Evolutionary conservation across 1,284 basidiomycete species (phyloP).

Genomic region (Puccinia hordei): DNA sequence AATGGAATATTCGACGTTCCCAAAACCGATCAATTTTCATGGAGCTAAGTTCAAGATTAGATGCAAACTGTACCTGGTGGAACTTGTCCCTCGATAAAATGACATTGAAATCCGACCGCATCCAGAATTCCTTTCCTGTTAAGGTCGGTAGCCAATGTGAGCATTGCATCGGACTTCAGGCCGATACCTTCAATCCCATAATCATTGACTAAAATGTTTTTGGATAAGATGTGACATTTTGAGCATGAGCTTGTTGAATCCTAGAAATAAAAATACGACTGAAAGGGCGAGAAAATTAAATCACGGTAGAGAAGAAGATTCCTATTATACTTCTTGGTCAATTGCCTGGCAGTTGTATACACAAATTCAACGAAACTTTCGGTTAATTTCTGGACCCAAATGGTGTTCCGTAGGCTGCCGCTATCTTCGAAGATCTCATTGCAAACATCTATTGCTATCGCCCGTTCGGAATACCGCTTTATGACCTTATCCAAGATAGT

Average conservation of each 20-base stretch:
- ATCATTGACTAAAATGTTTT: constrained; percentile 24
- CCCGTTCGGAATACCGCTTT: background rate
- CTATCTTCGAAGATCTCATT: constrained; percentile 17
- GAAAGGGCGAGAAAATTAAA: background rate
- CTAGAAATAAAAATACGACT: background rate
- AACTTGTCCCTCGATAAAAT: constrained; percentile 17
- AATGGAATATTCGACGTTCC: no score
- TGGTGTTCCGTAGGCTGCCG: background rate
- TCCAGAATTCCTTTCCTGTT: constrained; percentile 19
- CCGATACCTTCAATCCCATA: background rate
- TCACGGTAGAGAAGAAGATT: background rate
- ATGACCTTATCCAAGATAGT: background rate
- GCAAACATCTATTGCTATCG: constrained; percentile 16
- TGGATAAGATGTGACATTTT: background rate
- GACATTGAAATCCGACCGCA: constrained; percentile 20
- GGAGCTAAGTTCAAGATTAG: no score
- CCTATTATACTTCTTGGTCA: background rate
- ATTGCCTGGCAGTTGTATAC: background rate
- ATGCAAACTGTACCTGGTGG: background rate
- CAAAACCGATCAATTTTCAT: background rate
- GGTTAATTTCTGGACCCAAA: background rate
- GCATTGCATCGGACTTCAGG: constrained; percentile 12
- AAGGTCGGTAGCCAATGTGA: background rate
- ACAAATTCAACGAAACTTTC: background rate
- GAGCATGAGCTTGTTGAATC: no score